phyloP scores from a whole-genome alignment of 140 eudicot genomes.

The Cichorium intybus region DNA sequence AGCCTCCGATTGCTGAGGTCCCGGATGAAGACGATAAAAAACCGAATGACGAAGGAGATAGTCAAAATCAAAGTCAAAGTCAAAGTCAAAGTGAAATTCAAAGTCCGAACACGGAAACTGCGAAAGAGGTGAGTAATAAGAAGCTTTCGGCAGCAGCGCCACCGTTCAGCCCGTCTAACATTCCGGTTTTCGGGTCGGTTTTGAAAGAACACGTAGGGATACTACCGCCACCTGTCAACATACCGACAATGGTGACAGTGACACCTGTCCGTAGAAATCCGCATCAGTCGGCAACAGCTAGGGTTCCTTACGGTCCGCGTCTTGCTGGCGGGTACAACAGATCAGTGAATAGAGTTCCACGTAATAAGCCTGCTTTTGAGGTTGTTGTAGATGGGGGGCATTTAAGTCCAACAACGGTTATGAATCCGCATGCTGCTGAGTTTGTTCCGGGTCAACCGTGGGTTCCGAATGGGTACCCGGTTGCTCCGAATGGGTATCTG shows the following conservation, averaged over 20 bases:
- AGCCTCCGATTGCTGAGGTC: background rate
- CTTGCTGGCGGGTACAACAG: constrained; percentile 69
- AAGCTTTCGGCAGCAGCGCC: constrained; percentile 43
- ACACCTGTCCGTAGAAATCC: constrained; percentile 51
- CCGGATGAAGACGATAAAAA: constrained; percentile 22
- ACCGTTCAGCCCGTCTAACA: constrained; percentile 16
- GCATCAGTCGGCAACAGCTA: constrained; percentile 83
- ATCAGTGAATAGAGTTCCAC: constrained; percentile 54
- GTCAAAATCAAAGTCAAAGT: background rate
- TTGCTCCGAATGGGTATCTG: constrained; percentile 42
- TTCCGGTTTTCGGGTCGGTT: constrained; percentile 62
- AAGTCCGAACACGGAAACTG: background rate
- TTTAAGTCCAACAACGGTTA: constrained; percentile 43
- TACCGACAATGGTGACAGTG: background rate
- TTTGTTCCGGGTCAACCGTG: constrained; percentile 74
- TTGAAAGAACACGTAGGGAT: constrained; percentile 62
- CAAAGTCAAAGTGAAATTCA: background rate
- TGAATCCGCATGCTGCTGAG: constrained; percentile 87
- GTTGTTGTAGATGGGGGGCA: constrained; percentile 40
- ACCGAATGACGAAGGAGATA: constrained; percentile 41
- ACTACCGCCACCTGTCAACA: constrained; percentile 41
- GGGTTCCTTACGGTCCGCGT: constrained; percentile 92
- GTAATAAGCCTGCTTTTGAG: constrained; percentile 55
- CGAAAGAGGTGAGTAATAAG: constrained; percentile 54
- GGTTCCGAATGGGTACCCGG: constrained; percentile 44